These are phyloP conservation scores for Acanthochlamys bracteata DNA, from an alignment of 106 monocot species.

Conservation along the genomic window DNA sequence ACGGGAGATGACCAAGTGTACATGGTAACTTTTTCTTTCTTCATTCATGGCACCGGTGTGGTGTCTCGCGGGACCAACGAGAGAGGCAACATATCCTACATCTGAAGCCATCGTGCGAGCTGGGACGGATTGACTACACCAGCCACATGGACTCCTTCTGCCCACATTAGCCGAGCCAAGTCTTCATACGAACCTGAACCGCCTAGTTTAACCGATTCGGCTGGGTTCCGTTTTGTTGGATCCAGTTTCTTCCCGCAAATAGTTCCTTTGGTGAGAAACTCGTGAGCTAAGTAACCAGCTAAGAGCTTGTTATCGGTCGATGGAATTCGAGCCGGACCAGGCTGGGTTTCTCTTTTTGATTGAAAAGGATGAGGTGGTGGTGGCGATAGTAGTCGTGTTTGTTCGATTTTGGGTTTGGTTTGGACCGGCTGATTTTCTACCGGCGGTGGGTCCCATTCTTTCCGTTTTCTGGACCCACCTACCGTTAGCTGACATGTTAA, in stretches of 20 bases:
- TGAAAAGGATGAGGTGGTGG: conserved; percentile 1
- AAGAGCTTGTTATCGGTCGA: conserved; percentile 32
- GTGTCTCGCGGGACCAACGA: neutral
- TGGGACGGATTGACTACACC: conserved; percentile 64
- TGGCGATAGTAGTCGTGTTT: neutral
- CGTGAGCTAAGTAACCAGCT: conserved; percentile 87
- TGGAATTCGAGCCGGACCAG: neutral
- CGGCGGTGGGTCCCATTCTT: conserved; percentile 30
- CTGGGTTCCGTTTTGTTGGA: conserved; percentile 6
- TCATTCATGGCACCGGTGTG: neutral
- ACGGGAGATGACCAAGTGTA: neutral
- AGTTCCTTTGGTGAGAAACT: conserved; percentile 69
- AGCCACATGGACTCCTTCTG: conserved; percentile 42
- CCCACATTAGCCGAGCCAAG: conserved; percentile 36
- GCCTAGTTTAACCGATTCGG: neutral
- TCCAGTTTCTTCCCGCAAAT: conserved; percentile 24
- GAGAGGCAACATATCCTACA: neutral
- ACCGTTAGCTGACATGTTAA: neutral
- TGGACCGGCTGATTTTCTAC: neutral
- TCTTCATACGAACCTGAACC: conserved; percentile 15
- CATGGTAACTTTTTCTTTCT: neutral
- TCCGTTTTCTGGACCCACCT: conserved; percentile 42
- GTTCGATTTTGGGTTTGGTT: conserved; percentile 1
- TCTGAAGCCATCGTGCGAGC: conserved; percentile 46
- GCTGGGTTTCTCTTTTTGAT: conserved; percentile 2